Evolutionary conservation across 2,329 filamentous ascomycete species (phyloP).

Genomic region (Mycosphaerelloides madeirae): DNA sequence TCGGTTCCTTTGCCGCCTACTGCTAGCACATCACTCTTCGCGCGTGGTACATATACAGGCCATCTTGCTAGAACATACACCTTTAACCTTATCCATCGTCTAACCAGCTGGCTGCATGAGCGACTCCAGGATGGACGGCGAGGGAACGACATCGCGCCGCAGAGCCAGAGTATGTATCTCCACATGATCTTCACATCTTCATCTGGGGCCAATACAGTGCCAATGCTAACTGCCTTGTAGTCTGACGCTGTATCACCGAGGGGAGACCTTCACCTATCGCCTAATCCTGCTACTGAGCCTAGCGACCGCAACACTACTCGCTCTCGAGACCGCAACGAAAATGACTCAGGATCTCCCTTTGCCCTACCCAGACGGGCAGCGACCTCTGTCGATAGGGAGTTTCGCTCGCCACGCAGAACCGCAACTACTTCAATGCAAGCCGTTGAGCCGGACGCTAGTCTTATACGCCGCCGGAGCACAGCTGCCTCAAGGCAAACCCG

Average conservation of each 20-base stretch:
- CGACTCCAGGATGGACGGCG: no score
- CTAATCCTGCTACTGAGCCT: constrained; percentile 2
- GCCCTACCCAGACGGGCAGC: constrained; percentile 11
- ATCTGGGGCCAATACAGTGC: no score
- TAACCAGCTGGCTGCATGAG: no score
- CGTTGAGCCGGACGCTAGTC: constrained; percentile 2
- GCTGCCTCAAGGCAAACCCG: constrained; percentile 9
- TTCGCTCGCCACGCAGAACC: constrained; percentile 7
- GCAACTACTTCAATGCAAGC: constrained; percentile 7
- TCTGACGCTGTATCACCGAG: constrained; percentile 8
- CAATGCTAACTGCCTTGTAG: background rate
- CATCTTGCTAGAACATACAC: no score
- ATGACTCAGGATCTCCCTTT: constrained; percentile 4
- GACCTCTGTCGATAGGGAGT: constrained; percentile 8
- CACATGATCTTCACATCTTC: no score
- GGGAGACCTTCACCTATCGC: constrained; percentile 4
- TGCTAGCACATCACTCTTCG: no score
- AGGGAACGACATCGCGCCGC: no score
- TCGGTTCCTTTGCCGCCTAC: no score
- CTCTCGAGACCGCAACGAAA: constrained; percentile 1
- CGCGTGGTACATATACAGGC: no score
- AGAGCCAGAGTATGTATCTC: no score
- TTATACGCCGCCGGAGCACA: constrained; percentile 14
- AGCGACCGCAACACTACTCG: background rate
- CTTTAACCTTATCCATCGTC: no score